Percentiles rank a stretch among this genome's conserved stretches.
These are phyloP conservation scores for Spongospora subterranea DNA, from an alignment of 208 protist genomes.

Conservation along the genomic window DNA sequence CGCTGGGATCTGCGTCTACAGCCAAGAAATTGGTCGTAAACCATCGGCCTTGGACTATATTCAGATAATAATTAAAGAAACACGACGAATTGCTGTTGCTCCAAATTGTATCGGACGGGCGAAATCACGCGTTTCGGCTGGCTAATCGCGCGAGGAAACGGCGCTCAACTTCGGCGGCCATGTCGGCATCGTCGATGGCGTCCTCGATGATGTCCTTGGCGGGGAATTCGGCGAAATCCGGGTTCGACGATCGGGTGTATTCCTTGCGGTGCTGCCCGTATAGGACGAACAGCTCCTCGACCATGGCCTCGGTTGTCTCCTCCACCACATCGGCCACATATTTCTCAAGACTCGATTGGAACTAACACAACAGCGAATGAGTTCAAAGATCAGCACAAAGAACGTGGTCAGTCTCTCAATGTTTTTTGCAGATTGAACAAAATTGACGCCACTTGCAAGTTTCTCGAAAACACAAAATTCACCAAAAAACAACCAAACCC, in stretches of 20 bases:
- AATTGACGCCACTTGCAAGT: too few relatives aligned
- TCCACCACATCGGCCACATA: background rate
- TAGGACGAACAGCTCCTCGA: background rate
- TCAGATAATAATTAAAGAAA: too few relatives aligned
- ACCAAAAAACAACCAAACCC: too few relatives aligned
- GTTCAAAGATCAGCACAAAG: too few relatives aligned
- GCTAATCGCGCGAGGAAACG: background rate
- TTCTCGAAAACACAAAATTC: too few relatives aligned
- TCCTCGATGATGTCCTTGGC: background rate
- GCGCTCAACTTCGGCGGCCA: background rate
- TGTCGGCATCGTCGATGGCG: background rate
- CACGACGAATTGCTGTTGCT: too few relatives aligned
- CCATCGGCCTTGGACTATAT: too few relatives aligned
- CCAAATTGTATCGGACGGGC: too few relatives aligned
- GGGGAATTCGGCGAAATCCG: background rate
- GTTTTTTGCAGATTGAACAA: too few relatives aligned
- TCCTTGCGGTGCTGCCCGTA: background rate
- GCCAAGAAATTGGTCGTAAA: constrained; percentile 26
- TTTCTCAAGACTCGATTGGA: too few relatives aligned
- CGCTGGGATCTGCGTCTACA: constrained; percentile 40
- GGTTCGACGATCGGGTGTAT: background rate
- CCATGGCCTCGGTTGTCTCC: background rate
- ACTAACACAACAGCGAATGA: too few relatives aligned
- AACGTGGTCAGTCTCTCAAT: too few relatives aligned
- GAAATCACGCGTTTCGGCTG: background rate